Evolutionary conservation across 805 yeast genomes (phyloP).

Genomic region (Millerozyma acaciae): DNA sequence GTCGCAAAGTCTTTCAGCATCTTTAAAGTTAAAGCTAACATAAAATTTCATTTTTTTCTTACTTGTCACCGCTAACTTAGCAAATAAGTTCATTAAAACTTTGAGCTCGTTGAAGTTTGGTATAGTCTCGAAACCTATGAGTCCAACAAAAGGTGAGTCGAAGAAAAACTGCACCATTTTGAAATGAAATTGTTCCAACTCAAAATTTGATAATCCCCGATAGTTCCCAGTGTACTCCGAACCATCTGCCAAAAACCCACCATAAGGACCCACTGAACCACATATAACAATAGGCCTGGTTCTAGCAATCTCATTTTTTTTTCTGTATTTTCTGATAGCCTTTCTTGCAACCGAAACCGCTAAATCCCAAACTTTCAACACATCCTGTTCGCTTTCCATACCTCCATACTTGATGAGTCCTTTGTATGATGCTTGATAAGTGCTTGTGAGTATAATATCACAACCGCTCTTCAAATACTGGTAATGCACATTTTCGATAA

Average conservation of each 20-base stretch:
- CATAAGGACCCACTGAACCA: conserved; percentile 77
- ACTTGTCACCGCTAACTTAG: conserved; percentile 9
- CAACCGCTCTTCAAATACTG: conserved; percentile 54
- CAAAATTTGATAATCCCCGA: conserved; percentile 29
- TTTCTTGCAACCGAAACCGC: conserved; percentile 20
- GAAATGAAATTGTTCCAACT: conserved; percentile 47
- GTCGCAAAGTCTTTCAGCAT: conserved; percentile 22
- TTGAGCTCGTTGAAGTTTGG: conserved; percentile 59
- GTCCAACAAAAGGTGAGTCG: conserved; percentile 43
- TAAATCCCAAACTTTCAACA: conserved; percentile 17
- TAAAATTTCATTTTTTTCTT: conserved; percentile 38
- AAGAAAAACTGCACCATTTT: conserved; percentile 37
- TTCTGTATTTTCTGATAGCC: conserved; percentile 11
- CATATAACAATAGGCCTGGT: conserved; percentile 30
- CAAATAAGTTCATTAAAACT: conserved; percentile 42
- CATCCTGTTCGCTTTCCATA: conserved; percentile 11
- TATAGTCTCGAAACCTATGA: conserved; percentile 68
- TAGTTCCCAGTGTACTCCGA: conserved; percentile 74
- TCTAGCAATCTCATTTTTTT: background rate
- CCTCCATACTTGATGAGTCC: conserved; percentile 29
- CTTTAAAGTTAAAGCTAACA: conserved; percentile 33
- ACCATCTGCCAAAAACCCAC: conserved; percentile 64
- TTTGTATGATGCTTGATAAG: conserved; percentile 55
- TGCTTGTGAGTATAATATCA: conserved; percentile 49
- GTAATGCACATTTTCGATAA: conserved; percentile 44